phyloP scores from a whole-genome alignment of 2,329 filamentous ascomycete species.

The Fusarium pseudoanthophilum region DNA sequence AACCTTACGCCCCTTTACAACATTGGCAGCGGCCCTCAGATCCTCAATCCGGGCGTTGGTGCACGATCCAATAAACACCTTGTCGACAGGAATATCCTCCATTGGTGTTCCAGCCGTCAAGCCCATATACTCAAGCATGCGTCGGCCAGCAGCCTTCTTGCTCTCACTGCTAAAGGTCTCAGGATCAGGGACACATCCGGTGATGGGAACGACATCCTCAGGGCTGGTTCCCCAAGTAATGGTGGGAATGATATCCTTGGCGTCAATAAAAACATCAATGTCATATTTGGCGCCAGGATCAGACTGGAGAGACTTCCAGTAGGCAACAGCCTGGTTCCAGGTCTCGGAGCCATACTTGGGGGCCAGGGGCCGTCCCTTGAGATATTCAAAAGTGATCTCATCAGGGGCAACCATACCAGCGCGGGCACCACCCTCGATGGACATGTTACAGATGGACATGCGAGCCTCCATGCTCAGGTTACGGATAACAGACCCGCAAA shows the following conservation, averaged over 20 bases:
- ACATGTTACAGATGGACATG: constrained; percentile 99
- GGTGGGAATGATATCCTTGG: constrained; percentile 91
- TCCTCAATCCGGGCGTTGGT: constrained; percentile 98
- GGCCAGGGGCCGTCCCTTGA: constrained; percentile 89
- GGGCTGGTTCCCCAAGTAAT: constrained; percentile 97
- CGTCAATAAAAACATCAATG: constrained; percentile 87
- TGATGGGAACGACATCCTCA: constrained; percentile 96
- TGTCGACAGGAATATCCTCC: constrained; percentile 92
- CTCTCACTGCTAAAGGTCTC: constrained; percentile 83
- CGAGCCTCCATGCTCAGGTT: constrained; percentile 92
- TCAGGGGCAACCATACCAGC: constrained; percentile 98
- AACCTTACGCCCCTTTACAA: constrained; percentile 88
- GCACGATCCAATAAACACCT: constrained; percentile 98
- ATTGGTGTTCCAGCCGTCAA: constrained; percentile 86
- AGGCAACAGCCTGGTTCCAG: constrained; percentile 88
- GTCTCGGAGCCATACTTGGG: constrained; percentile 85
- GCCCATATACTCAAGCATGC: constrained; percentile 97
- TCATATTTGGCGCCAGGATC: constrained; percentile 93
- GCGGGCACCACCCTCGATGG: constrained; percentile 93
- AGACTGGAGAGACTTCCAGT: constrained; percentile 88
- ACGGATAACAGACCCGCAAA: constrained; percentile 93
- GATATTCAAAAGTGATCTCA: constrained; percentile 92
- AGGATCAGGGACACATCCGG: constrained; percentile 87
- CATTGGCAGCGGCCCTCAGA: constrained; percentile 83
- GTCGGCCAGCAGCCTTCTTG: constrained; percentile 82